Base-by-base conservation (phyloP, 345 rosid species). In the Populus simonii region DNA sequence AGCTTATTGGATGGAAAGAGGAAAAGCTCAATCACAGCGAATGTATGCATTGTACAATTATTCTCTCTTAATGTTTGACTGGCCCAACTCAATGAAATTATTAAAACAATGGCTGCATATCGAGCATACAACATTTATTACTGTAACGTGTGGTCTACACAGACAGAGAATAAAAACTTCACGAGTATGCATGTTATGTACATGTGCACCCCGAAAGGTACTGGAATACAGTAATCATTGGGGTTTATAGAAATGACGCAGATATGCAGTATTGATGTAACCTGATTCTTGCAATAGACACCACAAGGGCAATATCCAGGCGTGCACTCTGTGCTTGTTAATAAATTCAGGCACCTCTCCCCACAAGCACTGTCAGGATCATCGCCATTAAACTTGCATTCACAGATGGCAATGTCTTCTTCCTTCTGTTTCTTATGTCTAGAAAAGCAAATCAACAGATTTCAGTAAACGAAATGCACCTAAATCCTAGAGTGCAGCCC, bases 401-500 rank as follows among this genome's bases (percentile, higher is more conserved):
- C 95, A 4, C 98, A 96, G 49, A 91, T 84, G 38, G 97, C 93
- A 76, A 92, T 90, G 78, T 96, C 99, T 85, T 96, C 98, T 75
- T 96, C 98, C 85, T 89, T 91, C 86, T 93, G 97, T 83, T 89
- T 93, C 90, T 83, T 92, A 80, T 93, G 98, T 83, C 99, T 96
- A 76, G 29, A 70, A 57, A 22, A 39, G 68, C 39, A 69, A 55
- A 51, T 25, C 5, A 33, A 20, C 16, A 25, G 47, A 15, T 8
- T 25, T 57, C 66, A 65, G 59, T 53, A 3, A 31, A n/a, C 0
- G 4, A 9, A 33, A 31, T 23, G 39, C 68, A 73, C 12, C 51
- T 39, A n/a, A 69, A 41, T 33, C 41, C n/a, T 43, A 33, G n/a
- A 72, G 41, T 35, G 29, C 8, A n/a, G 27, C 8, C 41, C 9